Conservation (phyloP, 495 filamentous ascomycete genomes). For the Hypomontagnella submonticulosa region DNA sequence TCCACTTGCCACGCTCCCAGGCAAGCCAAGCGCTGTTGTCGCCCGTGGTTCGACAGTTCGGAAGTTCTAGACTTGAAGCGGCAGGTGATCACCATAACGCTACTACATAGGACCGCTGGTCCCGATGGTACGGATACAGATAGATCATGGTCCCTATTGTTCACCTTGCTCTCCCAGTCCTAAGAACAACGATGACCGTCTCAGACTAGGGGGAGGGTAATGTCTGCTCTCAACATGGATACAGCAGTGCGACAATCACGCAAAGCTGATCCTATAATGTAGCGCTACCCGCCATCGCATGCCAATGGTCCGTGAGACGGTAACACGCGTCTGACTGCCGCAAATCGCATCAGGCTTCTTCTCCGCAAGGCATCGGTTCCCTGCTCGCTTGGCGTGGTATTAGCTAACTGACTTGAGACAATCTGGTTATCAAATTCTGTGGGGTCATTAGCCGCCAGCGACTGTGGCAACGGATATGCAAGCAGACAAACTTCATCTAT, state of each 20-base stretch:
- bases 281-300: conserved; percentile 10
- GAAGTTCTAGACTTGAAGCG: conserved; percentile 36
- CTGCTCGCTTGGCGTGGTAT: conserved; percentile 26
- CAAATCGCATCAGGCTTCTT: conserved; percentile 36
- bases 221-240: background rate
- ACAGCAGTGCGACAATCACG: conserved; percentile 13
- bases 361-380: conserved; percentile 40
- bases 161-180: conserved; percentile 9
- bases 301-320: conserved; percentile 24
- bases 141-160: conserved; percentile 16
- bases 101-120: conserved; percentile 39
- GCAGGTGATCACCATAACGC: conserved; percentile 38
- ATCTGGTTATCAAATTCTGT: conserved; percentile 37
- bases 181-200: conserved; percentile 1
- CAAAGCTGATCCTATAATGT: conserved; percentile 17
- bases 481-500: conserved; percentile 18
- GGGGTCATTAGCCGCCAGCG: conserved; percentile 41
- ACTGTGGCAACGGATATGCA: conserved; percentile 32
- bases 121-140: conserved; percentile 45
- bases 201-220: too few relatives aligned
- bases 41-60: conserved; percentile 31
- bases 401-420: conserved; percentile 12
- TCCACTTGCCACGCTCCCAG: conserved; percentile 47
- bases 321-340: conserved; percentile 31
- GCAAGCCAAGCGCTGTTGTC: conserved; percentile 24